phyloP scores from a whole-genome alignment of 139 green algal genomes.

The Micromonas commoda region DNA sequence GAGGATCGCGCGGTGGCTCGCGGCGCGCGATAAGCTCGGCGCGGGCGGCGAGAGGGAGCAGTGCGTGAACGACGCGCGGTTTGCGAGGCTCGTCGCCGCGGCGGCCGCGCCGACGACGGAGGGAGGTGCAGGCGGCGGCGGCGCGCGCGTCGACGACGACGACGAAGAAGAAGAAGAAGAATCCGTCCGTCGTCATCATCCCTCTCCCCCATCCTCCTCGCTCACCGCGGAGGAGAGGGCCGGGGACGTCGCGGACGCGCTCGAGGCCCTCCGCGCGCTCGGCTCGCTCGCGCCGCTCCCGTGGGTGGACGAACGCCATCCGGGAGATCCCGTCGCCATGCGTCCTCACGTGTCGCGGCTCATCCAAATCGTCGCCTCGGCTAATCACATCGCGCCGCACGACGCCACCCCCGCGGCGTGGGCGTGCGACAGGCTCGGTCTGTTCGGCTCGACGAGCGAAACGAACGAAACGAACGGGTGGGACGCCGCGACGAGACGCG shows the following conservation, averaged over 20 bases:
- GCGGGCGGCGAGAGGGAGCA: background rate
- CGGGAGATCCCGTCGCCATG: background rate
- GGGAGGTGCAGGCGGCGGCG: background rate
- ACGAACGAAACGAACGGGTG: no score
- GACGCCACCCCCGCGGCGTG: background rate
- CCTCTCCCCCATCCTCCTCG: no score
- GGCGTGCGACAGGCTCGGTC: background rate
- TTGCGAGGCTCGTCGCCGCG: background rate
- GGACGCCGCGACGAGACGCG: no score
- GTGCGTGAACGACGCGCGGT: background rate
- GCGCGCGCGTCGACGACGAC: background rate
- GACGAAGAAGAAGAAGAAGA: background rate
- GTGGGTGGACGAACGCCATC: background rate
- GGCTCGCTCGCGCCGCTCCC: conserved; percentile 9
- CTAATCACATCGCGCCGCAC: background rate
- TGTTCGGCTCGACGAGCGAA: background rate
- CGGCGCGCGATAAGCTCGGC: background rate
- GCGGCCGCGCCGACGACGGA: background rate
- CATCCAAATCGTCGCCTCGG: background rate
- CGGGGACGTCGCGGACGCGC: background rate
- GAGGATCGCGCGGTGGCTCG: background rate
- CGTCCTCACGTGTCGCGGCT: background rate
- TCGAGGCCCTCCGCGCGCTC: conserved; percentile 1
- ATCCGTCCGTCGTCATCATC: background rate
- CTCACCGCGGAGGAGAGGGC: no score